Evolutionary conservation across 352 stramenopile species (phyloP).

Genomic region (Peronospora destructor): DNA sequence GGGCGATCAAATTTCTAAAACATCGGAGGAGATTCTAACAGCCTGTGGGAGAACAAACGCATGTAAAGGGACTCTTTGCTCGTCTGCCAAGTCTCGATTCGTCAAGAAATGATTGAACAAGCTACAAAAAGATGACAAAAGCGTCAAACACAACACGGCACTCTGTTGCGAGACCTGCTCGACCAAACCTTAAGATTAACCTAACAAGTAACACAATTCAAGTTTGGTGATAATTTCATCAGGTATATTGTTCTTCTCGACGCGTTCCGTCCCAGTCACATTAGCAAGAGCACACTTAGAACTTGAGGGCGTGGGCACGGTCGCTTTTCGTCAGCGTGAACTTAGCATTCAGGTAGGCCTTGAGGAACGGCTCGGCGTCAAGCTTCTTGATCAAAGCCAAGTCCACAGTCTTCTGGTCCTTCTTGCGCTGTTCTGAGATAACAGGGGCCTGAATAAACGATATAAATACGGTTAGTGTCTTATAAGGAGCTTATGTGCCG

Average conservation of each 20-base stretch:
- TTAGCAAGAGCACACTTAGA: conserved; percentile 84
- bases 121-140: too few relatives aligned
- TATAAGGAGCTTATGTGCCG: conserved; percentile 81
- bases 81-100: conserved; percentile 22
- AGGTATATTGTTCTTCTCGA: conserved; percentile 50
- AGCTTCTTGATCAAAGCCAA: conserved; percentile 82
- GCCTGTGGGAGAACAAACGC: conserved; percentile 4
- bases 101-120: too few relatives aligned
- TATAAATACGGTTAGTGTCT: conserved; percentile 23
- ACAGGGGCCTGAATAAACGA: conserved; percentile 67
- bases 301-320: conserved; percentile 98
- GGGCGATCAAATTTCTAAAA: conserved; percentile 10
- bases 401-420: conserved; percentile 98
- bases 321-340: conserved; percentile 98
- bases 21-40: conserved; percentile 5
- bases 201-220: not conserved
- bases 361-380: conserved; percentile 89
- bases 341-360: conserved; percentile 97
- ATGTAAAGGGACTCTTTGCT: too few relatives aligned
- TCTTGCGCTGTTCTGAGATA: conserved; percentile 96
- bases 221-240: conserved; percentile 46
- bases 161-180: conserved; percentile 58
- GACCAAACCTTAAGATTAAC: conserved; percentile 48
- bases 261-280: conserved; percentile 19
- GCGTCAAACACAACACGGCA: too few relatives aligned